Evolutionary conservation across 495 filamentous ascomycete genomes (phyloP), one percentile per base, ranked within the genome.

Genomic region (Friedmanniomyces endolithicus): DNA sequence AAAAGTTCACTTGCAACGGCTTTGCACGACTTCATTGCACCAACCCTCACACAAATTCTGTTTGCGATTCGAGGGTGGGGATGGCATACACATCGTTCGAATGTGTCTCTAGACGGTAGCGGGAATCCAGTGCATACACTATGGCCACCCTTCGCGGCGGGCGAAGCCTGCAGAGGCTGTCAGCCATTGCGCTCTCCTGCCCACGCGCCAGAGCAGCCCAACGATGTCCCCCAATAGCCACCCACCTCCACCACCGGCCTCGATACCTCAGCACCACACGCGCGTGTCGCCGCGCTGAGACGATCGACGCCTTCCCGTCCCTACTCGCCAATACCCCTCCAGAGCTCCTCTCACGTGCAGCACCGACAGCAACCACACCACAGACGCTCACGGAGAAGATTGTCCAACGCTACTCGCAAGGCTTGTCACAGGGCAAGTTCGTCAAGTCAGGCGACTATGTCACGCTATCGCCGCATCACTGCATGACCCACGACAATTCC

Each of bases 301-400:
- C 58, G n/a, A 54, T 37, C 24, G 70, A 73, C 48, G 71, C 70
- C 52, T 77, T 77, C 59, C 73, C 68, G 53, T 64, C 64, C 34
- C 45, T 68, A 56, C 58, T 59, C 48, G 62, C 68, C 45, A 65
- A 68, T 58, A 63, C 69, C 6, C 60, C 55, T 6, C 65, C 69
- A 19, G 51, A 60, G 34, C 25, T 68, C 65, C 50, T 70, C 67
- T 31, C 45, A 55, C 62, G 63, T 65, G 6, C 44, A 11, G 49
- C 54, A 33, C 44, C 67, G 2, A 50, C 70, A 19, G 52, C 51
- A n/a, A 51, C 44, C 16, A 64, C 67, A 1, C 78, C 81, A 0
- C 90, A 95, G 68, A 95, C 88, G 49, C 70, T 94, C 29, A 94
- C 88, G 19, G 88, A 95, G 70, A 95, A 95, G 73, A 94, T 95